Conservation (phyloP, 192 early-diverging fungal species). For the Umbelopsis isabellina region DNA sequence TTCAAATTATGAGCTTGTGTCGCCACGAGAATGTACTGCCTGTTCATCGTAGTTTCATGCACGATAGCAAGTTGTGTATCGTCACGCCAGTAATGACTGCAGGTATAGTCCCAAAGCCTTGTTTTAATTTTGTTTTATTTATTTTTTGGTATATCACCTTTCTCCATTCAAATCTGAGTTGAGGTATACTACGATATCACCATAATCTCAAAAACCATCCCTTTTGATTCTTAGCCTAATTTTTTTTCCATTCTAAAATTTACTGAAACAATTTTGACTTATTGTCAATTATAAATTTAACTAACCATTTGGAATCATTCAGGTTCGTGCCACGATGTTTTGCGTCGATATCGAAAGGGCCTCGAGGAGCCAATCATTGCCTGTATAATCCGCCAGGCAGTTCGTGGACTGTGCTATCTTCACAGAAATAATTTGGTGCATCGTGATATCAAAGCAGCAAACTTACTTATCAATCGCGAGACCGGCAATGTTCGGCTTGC, state of each 20-base stretch:
- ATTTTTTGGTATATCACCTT: background rate
- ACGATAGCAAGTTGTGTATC: constrained; percentile 31
- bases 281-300: no score
- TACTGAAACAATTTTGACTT: no score
- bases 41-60: constrained; percentile 36
- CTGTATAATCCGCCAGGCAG: constrained; percentile 37
- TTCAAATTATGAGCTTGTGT: constrained; percentile 40
- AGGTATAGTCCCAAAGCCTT: constrained; percentile 17
- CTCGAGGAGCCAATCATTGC: constrained; percentile 33
- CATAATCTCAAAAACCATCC: no score
- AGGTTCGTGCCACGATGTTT: constrained; percentile 38
- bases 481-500: constrained; percentile 63
- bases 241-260: no score
- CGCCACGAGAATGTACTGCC: constrained; percentile 34
- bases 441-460: constrained; percentile 73
- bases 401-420: constrained; percentile 68
- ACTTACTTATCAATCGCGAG: constrained; percentile 62
- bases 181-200: background rate
- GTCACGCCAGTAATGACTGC: constrained; percentile 41
- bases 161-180: background rate
- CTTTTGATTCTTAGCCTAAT: no score
- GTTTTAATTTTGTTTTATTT: background rate
- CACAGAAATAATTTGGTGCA: constrained; percentile 67
- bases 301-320: background rate
- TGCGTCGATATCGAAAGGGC: constrained; percentile 19